Evolutionary conservation across 148 eudicot species (phyloP).

Genomic region (Euryodendron excelsum): DNA sequence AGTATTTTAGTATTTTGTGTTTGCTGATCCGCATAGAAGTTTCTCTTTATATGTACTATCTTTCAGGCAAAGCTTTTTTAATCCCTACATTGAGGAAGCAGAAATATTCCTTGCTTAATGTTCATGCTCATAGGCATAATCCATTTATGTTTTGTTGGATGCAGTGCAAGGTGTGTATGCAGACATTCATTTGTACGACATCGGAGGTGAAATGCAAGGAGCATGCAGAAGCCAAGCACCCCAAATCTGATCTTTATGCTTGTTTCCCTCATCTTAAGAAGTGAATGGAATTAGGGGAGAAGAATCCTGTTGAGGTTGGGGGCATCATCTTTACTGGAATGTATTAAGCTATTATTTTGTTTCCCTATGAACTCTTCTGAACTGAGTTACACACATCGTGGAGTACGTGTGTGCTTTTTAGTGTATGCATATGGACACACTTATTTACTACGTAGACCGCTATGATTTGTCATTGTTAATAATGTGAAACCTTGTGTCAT

Average conservation of each 20-base stretch:
- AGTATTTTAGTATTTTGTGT: neutral
- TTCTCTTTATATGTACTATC: neutral
- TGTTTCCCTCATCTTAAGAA: constrained; percentile 89
- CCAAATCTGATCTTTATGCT: constrained; percentile 53
- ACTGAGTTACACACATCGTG: neutral
- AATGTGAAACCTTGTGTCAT: neutral
- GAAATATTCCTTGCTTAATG: neutral
- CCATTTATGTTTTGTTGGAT: constrained; percentile 15
- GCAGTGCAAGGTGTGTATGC: constrained; percentile 99
- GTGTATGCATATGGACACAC: neutral
- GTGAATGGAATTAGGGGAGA: constrained; percentile 25
- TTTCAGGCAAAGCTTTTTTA: neutral
- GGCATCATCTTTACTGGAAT: neutral
- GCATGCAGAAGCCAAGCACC: constrained; percentile 94
- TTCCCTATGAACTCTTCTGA: neutral
- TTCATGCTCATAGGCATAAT: neutral
- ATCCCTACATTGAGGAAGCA: too few species aligned
- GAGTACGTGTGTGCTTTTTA: neutral
- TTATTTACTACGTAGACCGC: neutral
- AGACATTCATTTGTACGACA: constrained; percentile 89
- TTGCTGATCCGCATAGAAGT: neutral
- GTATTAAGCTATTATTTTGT: neutral
- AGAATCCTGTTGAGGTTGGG: neutral
- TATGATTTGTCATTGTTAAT: neutral
- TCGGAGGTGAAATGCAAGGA: constrained; percentile 89